phyloP scores from a whole-genome alignment of 1,284 basidiomycete genomes.

The Rhodotorula sp. region DNA sequence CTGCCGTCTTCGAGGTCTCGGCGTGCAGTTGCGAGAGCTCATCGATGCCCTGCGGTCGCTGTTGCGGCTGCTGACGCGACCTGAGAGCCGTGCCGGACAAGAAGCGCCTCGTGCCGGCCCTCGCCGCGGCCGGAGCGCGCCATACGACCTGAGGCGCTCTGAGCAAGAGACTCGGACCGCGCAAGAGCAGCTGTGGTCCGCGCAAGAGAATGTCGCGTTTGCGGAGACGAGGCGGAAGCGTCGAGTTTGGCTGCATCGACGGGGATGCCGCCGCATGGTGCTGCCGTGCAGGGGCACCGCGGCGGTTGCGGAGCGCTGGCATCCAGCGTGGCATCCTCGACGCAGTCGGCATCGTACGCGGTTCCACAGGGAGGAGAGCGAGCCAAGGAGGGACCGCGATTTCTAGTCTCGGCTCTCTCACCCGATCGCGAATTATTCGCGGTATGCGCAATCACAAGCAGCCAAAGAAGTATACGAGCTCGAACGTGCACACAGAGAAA shows the following conservation, averaged over 20 bases:
- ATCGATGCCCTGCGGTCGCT: constrained; percentile 11
- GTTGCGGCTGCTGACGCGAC: constrained; percentile 19
- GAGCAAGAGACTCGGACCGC: constrained; percentile 33
- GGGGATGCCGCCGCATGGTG: constrained; percentile 3
- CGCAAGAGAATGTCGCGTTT: constrained; percentile 35
- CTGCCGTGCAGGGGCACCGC: neutral
- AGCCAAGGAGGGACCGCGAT: neutral
- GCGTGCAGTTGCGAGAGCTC: neutral
- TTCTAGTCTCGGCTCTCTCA: too few relatives aligned
- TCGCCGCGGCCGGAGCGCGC: constrained; percentile 23
- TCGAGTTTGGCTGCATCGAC: neutral
- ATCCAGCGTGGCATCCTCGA: constrained; percentile 21
- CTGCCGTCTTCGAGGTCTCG: neutral
- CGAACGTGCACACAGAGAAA: neutral
- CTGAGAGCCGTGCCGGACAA: constrained; percentile 17
- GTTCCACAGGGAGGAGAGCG: neutral
- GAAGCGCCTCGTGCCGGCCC: constrained; percentile 27
- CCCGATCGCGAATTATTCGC: too few relatives aligned
- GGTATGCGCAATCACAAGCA: too few relatives aligned
- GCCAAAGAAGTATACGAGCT: too few relatives aligned
- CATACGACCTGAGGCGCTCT: constrained; percentile 27
- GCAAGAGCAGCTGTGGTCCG: constrained; percentile 29
- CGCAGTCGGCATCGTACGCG: neutral
- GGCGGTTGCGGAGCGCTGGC: constrained; percentile 20
- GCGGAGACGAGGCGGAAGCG: constrained; percentile 5